Evolutionary conservation across 2,329 filamentous ascomycete genomes (phyloP), one percentile per base, ranked within the genome.

Genomic region (Arthroderma uncinatum): DNA sequence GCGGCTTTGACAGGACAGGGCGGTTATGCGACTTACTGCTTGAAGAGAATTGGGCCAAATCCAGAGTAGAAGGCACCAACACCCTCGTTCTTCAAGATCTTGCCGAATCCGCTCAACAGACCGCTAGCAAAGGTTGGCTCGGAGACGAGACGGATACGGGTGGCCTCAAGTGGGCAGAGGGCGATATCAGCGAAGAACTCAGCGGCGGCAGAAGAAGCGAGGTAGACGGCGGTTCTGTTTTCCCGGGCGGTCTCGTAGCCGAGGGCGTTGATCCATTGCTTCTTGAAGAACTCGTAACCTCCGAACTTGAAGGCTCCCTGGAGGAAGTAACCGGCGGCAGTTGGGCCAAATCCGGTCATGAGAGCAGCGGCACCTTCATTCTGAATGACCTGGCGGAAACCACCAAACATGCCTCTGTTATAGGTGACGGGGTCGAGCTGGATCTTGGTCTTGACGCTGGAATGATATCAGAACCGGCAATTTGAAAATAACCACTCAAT

Each of bases 231-330:
- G 61, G 86, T 89, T 66, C 87, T 82, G 83, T 91, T 89, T 74
- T 89, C 81, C 67, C 80, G 79, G 66, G 87, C 87, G 63, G 79
- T 82, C 76, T 91, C 87, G 72, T 84, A 84, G 70, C 89, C 89
- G 69, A 94, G 76, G 62, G 79, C 61, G 79, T 89, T 86, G 76
- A 94, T 93, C 71, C 79, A 83, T 78, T 93, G 87, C 79, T 91
- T 83, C 85, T 95, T 94, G 86, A 95, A 94, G 79, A 94, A 85
- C 79, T 95, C 89, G 76, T 95, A 95, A 73, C 89, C 89, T 74
- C 89, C 89, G 75, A 93, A 93, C 80, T 94, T 94, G 82, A 93
- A 84, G 68, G 88, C 86, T 72, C 89, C 89, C 79, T 95, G 89
- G 67, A 95, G 84, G 85, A 94, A 94, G 80, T 95, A 95, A 74